Evolutionary conservation across 768 basidiomycete species (phyloP).

Genomic region (Suillus alpinus): DNA sequence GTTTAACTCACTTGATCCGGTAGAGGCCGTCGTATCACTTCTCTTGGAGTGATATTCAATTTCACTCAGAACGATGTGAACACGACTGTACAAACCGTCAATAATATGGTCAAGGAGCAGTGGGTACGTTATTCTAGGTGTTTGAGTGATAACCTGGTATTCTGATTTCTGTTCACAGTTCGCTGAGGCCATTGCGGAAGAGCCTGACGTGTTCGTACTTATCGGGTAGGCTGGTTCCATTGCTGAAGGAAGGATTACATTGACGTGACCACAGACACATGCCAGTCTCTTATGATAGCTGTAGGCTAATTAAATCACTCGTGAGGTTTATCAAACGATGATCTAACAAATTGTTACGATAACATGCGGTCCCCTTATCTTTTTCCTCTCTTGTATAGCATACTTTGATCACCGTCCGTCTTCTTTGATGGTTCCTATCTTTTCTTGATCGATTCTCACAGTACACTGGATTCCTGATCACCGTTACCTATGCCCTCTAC

Average conservation of each 20-base stretch:
- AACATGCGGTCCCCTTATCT: no score
- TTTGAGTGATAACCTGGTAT: background rate
- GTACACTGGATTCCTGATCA: no score
- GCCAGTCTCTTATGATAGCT: conserved; percentile 70
- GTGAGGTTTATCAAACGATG: background rate
- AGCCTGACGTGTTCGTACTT: conserved; percentile 81
- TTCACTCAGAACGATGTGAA: conserved; percentile 69
- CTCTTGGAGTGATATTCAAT: conserved; percentile 77
- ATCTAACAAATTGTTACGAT: background rate
- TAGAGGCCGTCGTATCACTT: conserved; percentile 70
- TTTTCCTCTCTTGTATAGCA: no score
- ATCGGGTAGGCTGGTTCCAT: conserved; percentile 45
- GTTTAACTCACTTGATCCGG: background rate
- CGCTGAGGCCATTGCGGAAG: conserved; percentile 70
- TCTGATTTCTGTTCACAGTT: no score
- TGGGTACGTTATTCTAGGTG: conserved; percentile 49
- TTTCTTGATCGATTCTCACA: no score
- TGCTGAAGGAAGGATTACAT: background rate
- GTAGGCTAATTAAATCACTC: conserved; percentile 31
- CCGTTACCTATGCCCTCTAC: no score
- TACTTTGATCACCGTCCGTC: no score
- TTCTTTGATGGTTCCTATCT: no score
- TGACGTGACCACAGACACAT: conserved; percentile 59
- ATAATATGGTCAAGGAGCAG: conserved; percentile 71
- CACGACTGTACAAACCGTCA: conserved; percentile 73